Evolutionary conservation across 2,329 filamentous ascomycete genomes (phyloP).

Genomic region (Trichoderma sp.): DNA sequence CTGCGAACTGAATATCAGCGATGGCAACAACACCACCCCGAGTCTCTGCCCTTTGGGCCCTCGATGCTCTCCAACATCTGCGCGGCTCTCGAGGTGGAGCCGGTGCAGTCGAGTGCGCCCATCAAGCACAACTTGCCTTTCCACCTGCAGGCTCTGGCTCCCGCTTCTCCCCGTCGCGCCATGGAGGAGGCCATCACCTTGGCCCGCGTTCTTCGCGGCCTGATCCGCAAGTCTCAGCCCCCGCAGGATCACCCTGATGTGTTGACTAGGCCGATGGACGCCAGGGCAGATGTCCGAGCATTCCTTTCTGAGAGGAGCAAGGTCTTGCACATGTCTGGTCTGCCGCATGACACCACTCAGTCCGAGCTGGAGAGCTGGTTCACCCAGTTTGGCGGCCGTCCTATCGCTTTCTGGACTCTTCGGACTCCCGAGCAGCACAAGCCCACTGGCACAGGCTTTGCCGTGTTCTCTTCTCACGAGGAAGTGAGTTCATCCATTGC

Average conservation of each 20-base stretch:
- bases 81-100: slow-evolving; percentile 95
- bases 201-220: slow-evolving; percentile 84
- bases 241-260: slow-evolving; percentile 93
- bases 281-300: slow-evolving; percentile 90
- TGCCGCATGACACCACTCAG: slow-evolving; percentile 97
- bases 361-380: slow-evolving; percentile 99
- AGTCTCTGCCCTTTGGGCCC: slow-evolving; percentile 94
- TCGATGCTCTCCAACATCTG: slow-evolving; percentile 97
- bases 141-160: slow-evolving; percentile 92
- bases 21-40: slow-evolving; percentile 98
- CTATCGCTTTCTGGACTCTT: slow-evolving; percentile 98
- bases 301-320: slow-evolving; percentile 97
- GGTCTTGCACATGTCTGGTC: slow-evolving; percentile 94
- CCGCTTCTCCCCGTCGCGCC: slow-evolving; percentile 89
- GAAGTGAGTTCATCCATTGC: slow-evolving; percentile 66
- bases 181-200: slow-evolving; percentile 98
- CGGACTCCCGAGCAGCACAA: slow-evolving; percentile 98
- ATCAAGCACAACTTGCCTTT: slow-evolving; percentile 99
- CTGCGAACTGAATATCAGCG: slow-evolving; percentile 96
- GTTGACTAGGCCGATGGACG: slow-evolving; percentile 92
- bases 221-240: slow-evolving; percentile 96
- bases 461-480: slow-evolving; percentile 98
- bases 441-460: slow-evolving; percentile 97
- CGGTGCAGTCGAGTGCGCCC: slow-evolving; percentile 93
- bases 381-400: slow-evolving; percentile 94